Evolutionary conservation across 441 rosid genomes (phyloP), one percentile per base, ranked within the genome.

Genomic region (Arabidopsis hybrid): DNA sequence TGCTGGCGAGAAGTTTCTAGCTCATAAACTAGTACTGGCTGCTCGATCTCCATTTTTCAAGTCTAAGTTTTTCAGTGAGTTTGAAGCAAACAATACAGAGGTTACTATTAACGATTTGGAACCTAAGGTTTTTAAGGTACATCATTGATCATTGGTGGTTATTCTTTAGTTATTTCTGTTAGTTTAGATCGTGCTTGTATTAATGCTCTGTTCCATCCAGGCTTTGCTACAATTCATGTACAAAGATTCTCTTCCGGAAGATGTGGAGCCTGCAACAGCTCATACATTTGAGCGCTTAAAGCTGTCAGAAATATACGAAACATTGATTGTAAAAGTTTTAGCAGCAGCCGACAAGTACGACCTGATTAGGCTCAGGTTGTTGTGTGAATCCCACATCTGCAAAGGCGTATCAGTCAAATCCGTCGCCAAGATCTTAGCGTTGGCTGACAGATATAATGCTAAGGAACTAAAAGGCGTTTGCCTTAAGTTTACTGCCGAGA

Each of bases 381-480:
- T 90, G 67, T 92, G 97, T 70, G 97, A 92, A 82, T 83, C 92
- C 53, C 91, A 89, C 83, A 65, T 94, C 81, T 89, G 93, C 65
- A 90, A 90, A 72, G 90, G 89, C 34, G 81, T 94, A 68, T 81
- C 80, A 77, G 78, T 90, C 10, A 86, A 86, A 35, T 85, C 92
- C 0, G 98, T 92, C 69, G 93, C 97, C 12, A 85, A 91, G 32
- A 94, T 95, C 18, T 88, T 94, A 75, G 92, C 91, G 8, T 72
- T 94, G 59, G 97, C 98, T 1, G 97, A 90, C 80, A 91, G 86
- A 82, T 93, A 88, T 70, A 97, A 88, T 13, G 89, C 91, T 73
- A 72, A 76, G 50, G 89, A 88, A 59, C 90, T 91, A 21, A 93
- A 91, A 78, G 79, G 85, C 7, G 84, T 85, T 70, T 91, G 98